phyloP scores from a whole-genome alignment of 2,329 filamentous ascomycete genomes.

The Trichoderma semiorbis region DNA sequence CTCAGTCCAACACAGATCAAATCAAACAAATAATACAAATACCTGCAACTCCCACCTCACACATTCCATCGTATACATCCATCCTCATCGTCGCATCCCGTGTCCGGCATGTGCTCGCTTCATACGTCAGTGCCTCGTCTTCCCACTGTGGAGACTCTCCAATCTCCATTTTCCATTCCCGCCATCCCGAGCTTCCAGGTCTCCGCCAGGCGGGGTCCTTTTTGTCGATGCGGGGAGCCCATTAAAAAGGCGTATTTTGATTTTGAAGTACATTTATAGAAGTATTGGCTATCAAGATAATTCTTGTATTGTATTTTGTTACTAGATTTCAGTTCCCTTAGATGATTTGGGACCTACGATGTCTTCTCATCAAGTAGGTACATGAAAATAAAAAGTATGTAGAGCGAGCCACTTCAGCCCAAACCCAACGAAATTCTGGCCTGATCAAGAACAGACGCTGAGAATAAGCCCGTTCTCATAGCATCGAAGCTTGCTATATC shows the following conservation, averaged over 20 bases:
- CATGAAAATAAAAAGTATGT: background rate
- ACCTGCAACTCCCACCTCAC: background rate
- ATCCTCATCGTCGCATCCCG: background rate
- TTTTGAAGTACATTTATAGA: background rate
- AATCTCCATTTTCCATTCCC: background rate
- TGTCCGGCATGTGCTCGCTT: background rate
- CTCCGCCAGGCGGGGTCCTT: background rate
- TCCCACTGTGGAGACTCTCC: background rate
- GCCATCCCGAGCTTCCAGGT: slow-evolving; percentile 3
- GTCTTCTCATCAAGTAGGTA: background rate
- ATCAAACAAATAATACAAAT: background rate
- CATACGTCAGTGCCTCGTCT: background rate
- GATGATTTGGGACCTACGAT: background rate
- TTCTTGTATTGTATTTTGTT: background rate
- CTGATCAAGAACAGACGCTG: background rate
- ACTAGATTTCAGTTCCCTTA: background rate
- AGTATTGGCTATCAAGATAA: background rate
- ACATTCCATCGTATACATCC: background rate
- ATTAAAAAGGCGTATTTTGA: background rate
- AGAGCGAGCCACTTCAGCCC: background rate
- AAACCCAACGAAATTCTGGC: background rate
- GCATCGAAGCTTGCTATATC: background rate
- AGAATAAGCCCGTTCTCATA: background rate
- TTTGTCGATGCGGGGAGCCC: background rate
- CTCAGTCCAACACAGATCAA: background rate